Evolutionary conservation across 139 green algal genomes (phyloP).

Genomic region (Tetratostichococcus sp.): DNA sequence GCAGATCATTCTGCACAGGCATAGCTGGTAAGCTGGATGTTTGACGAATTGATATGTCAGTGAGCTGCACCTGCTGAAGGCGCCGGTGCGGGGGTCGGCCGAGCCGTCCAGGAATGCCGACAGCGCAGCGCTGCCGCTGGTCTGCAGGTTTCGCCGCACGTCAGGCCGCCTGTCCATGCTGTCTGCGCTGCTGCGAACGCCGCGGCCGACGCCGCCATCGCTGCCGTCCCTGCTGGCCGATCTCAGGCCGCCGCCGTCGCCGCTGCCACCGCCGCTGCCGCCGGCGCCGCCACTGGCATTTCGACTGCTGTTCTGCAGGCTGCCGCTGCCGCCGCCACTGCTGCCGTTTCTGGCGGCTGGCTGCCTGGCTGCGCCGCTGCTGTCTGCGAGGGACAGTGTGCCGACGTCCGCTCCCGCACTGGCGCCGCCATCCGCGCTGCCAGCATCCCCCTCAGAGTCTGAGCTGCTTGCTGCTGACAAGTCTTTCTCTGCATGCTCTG

Average conservation of each 20-base stretch:
- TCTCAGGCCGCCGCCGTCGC: too few relatives aligned
- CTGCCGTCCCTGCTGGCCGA: background rate
- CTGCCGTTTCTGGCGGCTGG: constrained; percentile 15
- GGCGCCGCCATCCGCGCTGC: too few relatives aligned
- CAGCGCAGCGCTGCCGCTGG: constrained; percentile 24
- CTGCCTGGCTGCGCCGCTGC: constrained; percentile 11
- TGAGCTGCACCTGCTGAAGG: background rate
- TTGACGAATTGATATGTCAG: too few relatives aligned
- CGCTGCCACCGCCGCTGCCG: too few relatives aligned
- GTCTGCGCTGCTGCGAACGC: background rate
- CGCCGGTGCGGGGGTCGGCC: constrained; percentile 29
- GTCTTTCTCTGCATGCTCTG: too few relatives aligned
- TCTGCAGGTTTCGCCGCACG: background rate
- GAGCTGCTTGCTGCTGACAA: background rate
- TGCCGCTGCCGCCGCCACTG: too few relatives aligned
- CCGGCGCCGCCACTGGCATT: too few relatives aligned
- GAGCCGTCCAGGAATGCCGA: constrained; percentile 64
- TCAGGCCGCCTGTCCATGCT: background rate
- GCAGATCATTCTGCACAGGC: too few relatives aligned
- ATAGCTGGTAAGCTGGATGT: too few relatives aligned
- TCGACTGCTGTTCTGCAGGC: too few relatives aligned
- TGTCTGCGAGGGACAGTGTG: background rate
- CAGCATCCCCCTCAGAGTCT: too few relatives aligned
- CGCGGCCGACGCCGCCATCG: background rate
- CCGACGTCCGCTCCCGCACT: background rate